phyloP scores from a whole-genome alignment of 306 rosid genomes.

The Vicia sativa region DNA sequence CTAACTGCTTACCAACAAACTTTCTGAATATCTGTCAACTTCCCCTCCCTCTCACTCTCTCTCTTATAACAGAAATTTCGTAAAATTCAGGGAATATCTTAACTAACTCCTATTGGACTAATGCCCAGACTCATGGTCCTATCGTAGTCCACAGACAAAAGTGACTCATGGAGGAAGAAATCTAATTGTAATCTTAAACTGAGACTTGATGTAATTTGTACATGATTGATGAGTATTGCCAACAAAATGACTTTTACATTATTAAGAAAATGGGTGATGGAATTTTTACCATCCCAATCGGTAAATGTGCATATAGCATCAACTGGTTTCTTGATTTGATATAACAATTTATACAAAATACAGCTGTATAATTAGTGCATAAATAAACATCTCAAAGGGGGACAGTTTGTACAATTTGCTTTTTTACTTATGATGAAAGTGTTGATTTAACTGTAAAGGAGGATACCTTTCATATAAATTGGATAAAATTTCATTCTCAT shows the following conservation, averaged over 20 bases:
- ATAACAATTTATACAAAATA: constrained; percentile 17
- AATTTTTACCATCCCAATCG: constrained; percentile 10
- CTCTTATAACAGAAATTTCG: no score
- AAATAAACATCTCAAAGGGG: constrained; percentile 24
- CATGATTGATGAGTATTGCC: constrained; percentile 7
- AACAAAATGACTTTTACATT: neutral
- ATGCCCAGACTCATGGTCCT: no score
- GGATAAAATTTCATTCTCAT: constrained; percentile 13
- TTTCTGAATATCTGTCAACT: no score
- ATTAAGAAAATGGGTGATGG: constrained; percentile 26
- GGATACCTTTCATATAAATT: constrained; percentile 14
- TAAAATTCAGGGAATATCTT: no score
- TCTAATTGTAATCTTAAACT: neutral
- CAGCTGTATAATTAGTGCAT: constrained; percentile 7
- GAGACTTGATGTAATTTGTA: neutral
- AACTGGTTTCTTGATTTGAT: constrained; percentile 19
- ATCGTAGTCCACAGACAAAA: neutral
- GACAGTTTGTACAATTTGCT: neutral
- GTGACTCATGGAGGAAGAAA: constrained; percentile 19
- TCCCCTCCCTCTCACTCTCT: no score
- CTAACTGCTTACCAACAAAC: no score
- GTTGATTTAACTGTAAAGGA: neutral
- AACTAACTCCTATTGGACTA: no score
- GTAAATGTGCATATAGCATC: constrained; percentile 10
- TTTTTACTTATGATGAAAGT: constrained; percentile 5